Conservation (phyloP, 441 rosid genomes). For the Pelargonium myrrhifolium region DNA sequence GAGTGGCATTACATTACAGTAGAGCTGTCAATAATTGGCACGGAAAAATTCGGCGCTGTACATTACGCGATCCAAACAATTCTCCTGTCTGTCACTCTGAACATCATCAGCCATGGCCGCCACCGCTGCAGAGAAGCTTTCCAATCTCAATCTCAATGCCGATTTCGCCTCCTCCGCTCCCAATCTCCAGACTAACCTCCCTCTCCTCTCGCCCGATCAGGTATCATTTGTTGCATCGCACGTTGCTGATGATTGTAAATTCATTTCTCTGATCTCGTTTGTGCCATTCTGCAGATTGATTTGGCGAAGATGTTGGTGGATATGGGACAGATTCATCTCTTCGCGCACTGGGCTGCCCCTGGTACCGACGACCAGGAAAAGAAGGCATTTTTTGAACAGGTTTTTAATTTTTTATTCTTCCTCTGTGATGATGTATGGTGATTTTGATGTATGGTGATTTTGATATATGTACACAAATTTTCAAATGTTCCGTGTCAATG, state of each 20-base stretch:
- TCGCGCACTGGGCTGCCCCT: conserved; percentile 65
- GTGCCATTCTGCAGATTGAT: conserved; percentile 44
- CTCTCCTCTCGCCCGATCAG: conserved; percentile 52
- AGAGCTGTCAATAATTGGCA: no score
- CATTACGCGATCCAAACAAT: no score
- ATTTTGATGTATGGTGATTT: neutral
- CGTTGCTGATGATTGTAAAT: neutral
- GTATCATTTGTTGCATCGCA: conserved; percentile 21
- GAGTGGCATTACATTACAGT: no score
- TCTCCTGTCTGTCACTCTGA: no score
- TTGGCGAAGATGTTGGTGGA: conserved; percentile 67
- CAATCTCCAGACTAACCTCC: conserved; percentile 50
- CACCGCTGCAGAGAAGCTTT: conserved; percentile 24
- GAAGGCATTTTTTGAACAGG: conserved; percentile 66
- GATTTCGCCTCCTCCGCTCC: conserved; percentile 47
- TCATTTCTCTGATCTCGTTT: neutral
- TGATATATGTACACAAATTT: neutral
- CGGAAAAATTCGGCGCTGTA: no score
- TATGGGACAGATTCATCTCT: conserved; percentile 69
- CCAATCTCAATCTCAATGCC: conserved; percentile 29
- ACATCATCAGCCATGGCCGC: neutral
- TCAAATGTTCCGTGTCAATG: neutral
- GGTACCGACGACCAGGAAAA: conserved; percentile 64
- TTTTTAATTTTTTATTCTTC: conserved; percentile 13
- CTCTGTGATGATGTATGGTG: neutral